Base-by-base conservation (phyloP, 441 rosid species). In the Manihot esculenta region DNA sequence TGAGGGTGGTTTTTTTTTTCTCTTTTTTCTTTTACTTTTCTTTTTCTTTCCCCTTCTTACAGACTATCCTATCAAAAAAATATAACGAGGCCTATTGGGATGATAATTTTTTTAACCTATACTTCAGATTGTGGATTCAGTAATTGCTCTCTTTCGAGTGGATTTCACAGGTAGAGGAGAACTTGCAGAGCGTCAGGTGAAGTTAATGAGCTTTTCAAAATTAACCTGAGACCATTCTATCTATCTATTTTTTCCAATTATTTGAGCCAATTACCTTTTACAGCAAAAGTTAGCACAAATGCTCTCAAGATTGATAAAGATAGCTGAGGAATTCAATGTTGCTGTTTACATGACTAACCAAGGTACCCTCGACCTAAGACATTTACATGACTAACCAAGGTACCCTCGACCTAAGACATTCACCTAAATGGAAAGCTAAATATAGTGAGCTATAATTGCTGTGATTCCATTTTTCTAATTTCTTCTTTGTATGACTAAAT, bases 221-320 rank as follows among this genome's bases (percentile, higher is more conserved):
- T 21, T 15, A 24, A 11, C 44, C 38, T 27, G 42, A 66, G 44
- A 5, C 55, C 18, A 18, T 54, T 62, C 17, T 63, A 5, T 4
- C 42, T 65, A 20, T 23, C 10, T 35, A 69, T 51, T 66, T 20
- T 47, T 61, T 33, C 10, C 64, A 56, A 66, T 79, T 35, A 79
- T 24, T 66, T 21, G 18, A 12, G 5, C 8, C 5, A 33, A 24
- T 77, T 68, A 45, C 55, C 45, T 61, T 76, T 67, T 76, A 78
- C 89, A 93, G 98, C 98, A 95, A 93, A 95, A 95, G 72, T 81
- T 91, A 84, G 95, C 94, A 41, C 98, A 88, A 77, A 94, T 91
- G 96, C 94, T 94, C 30, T 92, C 99, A 54, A 73, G 91, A 74
- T 72, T 94, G 71, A 92, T 79, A 35, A 94, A 92, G 88, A 90